Percentiles rank a stretch among this genome's conserved stretches.
Conservation (phyloP, 441 rosid species). For the Capsella rubella region DNA sequence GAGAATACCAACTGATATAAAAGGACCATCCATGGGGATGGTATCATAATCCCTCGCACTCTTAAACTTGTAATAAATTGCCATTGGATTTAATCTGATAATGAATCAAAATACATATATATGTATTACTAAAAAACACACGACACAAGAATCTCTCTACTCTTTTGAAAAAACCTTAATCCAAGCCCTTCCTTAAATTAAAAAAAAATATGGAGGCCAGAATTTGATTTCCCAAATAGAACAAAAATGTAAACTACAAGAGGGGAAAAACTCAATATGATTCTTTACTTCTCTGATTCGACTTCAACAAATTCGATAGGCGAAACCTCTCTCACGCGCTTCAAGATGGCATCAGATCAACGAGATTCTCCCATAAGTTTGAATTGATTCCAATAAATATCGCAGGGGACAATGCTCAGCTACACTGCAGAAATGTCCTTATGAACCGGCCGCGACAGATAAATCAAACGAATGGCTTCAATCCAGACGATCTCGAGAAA, state of each 20-base stretch:
- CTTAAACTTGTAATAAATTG: slow-evolving; percentile 99
- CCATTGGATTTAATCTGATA: slow-evolving; percentile 62
- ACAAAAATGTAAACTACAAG: slow-evolving; percentile 24
- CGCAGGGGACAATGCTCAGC: slow-evolving; percentile 12
- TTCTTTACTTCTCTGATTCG: slow-evolving; percentile 42
- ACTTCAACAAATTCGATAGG: slow-evolving; percentile 4
- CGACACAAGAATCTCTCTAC: slow-evolving; percentile 17
- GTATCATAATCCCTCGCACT: slow-evolving; percentile 99
- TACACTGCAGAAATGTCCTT: background rate
- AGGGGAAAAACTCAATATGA: background rate
- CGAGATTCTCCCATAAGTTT: slow-evolving; percentile 12
- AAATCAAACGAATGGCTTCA: slow-evolving; percentile 18
- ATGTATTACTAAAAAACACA: slow-evolving; percentile 15
- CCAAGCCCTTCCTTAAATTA: background rate
- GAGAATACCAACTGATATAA: slow-evolving; percentile 93
- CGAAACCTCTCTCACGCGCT: slow-evolving; percentile 30
- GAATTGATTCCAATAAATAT: background rate
- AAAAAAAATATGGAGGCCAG: slow-evolving; percentile 11
- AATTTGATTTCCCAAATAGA: slow-evolving; percentile 8
- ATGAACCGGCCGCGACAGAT: background rate
- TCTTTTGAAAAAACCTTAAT: slow-evolving; percentile 11
- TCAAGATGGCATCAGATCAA: background rate
- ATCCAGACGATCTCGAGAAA: slow-evolving; percentile 10
- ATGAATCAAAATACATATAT: slow-evolving; percentile 27
- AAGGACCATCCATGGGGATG: slow-evolving; percentile 90